Conservation (phyloP, 495 filamentous ascomycete species). For the Hypoxylon fragiforme region DNA sequence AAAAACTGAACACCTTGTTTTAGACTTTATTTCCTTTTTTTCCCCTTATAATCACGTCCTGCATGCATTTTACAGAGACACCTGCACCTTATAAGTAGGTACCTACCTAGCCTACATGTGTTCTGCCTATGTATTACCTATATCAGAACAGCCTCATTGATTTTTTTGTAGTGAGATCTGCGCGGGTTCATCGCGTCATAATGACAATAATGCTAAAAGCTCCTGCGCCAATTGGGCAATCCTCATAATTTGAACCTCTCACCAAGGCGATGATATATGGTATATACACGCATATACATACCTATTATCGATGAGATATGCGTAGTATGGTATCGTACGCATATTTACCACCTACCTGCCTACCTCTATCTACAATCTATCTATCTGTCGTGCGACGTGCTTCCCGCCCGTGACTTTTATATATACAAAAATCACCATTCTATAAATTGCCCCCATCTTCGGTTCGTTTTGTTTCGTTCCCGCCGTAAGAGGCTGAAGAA, state of each 20-base stretch:
- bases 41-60: neutral
- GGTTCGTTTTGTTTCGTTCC: neutral
- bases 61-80: constrained; percentile 13
- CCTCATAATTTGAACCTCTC: too few species aligned
- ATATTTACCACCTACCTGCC: neutral
- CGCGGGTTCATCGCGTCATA: neutral
- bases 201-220: too few species aligned
- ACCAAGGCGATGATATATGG: too few species aligned
- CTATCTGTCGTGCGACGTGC: constrained; percentile 16
- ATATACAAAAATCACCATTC: too few species aligned
- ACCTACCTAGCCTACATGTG: neutral
- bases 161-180: constrained; percentile 3
- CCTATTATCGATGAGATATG: too few species aligned
- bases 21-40: constrained; percentile 22
- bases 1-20: constrained; percentile 31
- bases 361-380: neutral
- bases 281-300: too few species aligned
- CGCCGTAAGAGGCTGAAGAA: neutral
- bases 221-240: too few species aligned
- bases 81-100: too few species aligned
- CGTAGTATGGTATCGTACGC: too few species aligned
- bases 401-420: too few species aligned
- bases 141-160: constrained; percentile 12
- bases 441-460: constrained; percentile 7
- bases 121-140: too few species aligned